Percentiles rank a stretch among this genome's conserved stretches.
These are phyloP conservation scores for Thermothelomyces thermophilus DNA, from an alignment of 2,329 filamentous ascomycete genomes.

Conservation along the genomic window DNA sequence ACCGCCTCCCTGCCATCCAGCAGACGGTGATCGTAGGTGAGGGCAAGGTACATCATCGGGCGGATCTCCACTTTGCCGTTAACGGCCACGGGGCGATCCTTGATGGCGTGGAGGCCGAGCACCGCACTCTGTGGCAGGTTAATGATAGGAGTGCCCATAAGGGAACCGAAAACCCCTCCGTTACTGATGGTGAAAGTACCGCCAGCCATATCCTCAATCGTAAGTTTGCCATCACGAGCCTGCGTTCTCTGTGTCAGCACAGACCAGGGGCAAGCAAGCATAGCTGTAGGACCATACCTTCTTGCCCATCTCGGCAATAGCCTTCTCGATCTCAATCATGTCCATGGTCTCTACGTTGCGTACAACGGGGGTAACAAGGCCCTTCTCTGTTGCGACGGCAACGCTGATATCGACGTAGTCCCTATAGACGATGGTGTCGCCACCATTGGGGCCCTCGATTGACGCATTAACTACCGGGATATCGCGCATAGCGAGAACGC, in stretches of 20 bases:
- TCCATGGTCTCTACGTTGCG: conserved; percentile 88
- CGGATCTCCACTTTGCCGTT: conserved; percentile 93
- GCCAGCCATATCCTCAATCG: conserved; percentile 98
- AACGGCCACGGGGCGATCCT: conserved; percentile 82
- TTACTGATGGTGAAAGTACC: conserved; percentile 98
- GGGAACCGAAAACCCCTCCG: conserved; percentile 90
- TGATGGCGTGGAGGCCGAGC: conserved; percentile 90
- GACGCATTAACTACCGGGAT: conserved; percentile 93
- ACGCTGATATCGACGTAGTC: conserved; percentile 98
- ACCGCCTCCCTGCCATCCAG: conserved; percentile 93
- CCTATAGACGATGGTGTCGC: conserved; percentile 95
- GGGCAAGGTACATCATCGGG: conserved; percentile 99
- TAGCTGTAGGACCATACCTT: conserved; percentile 57
- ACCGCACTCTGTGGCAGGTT: conserved; percentile 92
- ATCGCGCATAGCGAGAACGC: conserved; percentile 86
- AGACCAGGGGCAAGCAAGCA: background rate
- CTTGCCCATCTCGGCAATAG: conserved; percentile 89
- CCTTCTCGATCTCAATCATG: conserved; percentile 80
- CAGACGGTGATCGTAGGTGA: conserved; percentile 96
- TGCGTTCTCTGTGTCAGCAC: conserved; percentile 30
- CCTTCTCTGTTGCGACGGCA: conserved; percentile 95
- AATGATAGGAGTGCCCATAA: conserved; percentile 98
- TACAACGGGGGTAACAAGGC: conserved; percentile 91
- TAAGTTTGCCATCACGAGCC: conserved; percentile 93
- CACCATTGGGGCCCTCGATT: conserved; percentile 89